phyloP scores from a whole-genome alignment of 1,284 basidiomycete species.

The Ceratobasidium theobromae region DNA sequence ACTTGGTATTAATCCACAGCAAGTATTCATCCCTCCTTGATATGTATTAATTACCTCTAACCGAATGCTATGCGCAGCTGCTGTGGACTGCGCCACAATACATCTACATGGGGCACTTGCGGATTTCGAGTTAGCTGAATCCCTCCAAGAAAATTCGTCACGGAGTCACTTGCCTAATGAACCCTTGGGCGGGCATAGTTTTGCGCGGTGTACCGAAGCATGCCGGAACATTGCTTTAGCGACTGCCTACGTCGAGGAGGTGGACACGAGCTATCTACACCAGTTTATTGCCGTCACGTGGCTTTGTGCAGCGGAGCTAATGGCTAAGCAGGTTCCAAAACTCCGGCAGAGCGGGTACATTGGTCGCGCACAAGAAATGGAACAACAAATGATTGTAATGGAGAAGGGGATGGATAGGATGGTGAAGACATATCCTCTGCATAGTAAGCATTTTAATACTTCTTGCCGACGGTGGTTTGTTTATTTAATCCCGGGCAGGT shows the following conservation, averaged over 20 bases:
- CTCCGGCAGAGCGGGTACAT: not conserved
- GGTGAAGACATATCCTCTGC: not conserved
- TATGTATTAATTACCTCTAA: not conserved
- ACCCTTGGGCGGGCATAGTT: not conserved
- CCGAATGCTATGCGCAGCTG: not conserved
- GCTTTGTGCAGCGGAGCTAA: not conserved
- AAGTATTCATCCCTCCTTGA: not conserved
- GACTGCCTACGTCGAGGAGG: not conserved
- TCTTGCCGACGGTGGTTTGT: no score
- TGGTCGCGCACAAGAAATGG: not conserved
- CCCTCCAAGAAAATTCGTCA: no score
- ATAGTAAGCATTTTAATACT: not conserved
- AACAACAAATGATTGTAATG: not conserved
- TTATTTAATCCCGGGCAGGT: no score
- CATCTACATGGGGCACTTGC: constrained; percentile 8
- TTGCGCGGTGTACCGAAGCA: constrained; percentile 2
- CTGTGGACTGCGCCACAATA: not conserved
- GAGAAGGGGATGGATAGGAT: not conserved
- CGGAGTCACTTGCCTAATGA: not conserved
- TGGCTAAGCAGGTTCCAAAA: not conserved
- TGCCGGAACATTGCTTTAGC: constrained; percentile 7
- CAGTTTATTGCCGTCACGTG: constrained; percentile 1
- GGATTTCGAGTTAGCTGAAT: not conserved
- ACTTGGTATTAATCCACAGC: constrained; percentile 5
- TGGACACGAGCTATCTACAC: constrained; percentile 6